A percentile compares a stretch with the other conserved stretches of the same genome.
Evolutionary conservation across 495 filamentous ascomycete species (phyloP).

Genomic region (Physcia stellaris): DNA sequence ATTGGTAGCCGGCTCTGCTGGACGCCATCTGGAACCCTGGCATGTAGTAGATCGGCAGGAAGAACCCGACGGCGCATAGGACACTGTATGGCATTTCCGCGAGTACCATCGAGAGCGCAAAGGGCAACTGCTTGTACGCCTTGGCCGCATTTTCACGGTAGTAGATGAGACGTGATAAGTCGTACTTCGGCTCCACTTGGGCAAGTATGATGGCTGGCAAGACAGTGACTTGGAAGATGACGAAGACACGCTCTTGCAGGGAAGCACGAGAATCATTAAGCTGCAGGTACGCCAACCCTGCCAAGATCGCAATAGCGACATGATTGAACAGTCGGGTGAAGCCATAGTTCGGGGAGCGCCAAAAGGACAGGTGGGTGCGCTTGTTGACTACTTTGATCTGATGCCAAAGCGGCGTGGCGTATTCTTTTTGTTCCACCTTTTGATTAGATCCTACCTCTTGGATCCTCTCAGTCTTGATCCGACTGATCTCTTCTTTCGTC

Average conservation of each 20-base stretch:
- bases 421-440: slow-evolving; percentile 33
- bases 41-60: slow-evolving; percentile 46
- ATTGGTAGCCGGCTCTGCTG: slow-evolving; percentile 31
- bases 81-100: slow-evolving; percentile 63
- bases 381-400: slow-evolving; percentile 45
- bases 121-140: slow-evolving; percentile 59
- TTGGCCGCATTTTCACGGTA: slow-evolving; percentile 56
- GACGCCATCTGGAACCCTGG: slow-evolving; percentile 32
- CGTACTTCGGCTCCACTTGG: slow-evolving; percentile 57
- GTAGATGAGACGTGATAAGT: slow-evolving; percentile 52
- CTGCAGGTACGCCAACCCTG: slow-evolving; percentile 57
- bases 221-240: slow-evolving; percentile 71
- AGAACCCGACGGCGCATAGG: slow-evolving; percentile 43
- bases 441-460: slow-evolving; percentile 23
- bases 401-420: slow-evolving; percentile 40
- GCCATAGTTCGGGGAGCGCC: slow-evolving; percentile 48
- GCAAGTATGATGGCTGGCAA: slow-evolving; percentile 59
- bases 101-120: slow-evolving; percentile 52
- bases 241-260: slow-evolving; percentile 68
- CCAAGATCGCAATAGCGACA: slow-evolving; percentile 39
- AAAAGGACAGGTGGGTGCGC: slow-evolving; percentile 45
- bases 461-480: slow-evolving; percentile 43
- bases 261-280: slow-evolving; percentile 53
- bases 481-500: slow-evolving; percentile 21
- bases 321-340: slow-evolving; percentile 43